Conservation (phyloP, 108 stramenopile genomes). For the Craspedostauros australis region DNA sequence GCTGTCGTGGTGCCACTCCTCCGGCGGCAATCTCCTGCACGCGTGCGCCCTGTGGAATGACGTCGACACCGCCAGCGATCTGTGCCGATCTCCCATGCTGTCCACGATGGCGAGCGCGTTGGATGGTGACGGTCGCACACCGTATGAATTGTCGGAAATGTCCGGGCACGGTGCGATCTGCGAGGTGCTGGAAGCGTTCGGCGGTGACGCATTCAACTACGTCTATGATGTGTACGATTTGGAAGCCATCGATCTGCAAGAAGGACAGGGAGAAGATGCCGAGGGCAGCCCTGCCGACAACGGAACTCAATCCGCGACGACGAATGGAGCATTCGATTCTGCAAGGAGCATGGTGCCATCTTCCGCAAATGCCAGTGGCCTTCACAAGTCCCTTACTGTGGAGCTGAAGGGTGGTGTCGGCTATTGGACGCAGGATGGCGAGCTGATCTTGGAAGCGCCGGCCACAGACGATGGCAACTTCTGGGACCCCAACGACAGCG, state of each 20-base stretch:
- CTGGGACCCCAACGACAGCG: not conserved
- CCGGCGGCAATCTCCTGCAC: slow-evolving; percentile 32
- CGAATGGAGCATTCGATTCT: slow-evolving; percentile 1
- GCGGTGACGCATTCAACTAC: slow-evolving; percentile 34
- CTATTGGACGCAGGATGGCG: slow-evolving; percentile 68
- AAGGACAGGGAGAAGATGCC: not conserved
- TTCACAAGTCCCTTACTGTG: slow-evolving; percentile 16
- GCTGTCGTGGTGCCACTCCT: slow-evolving; percentile 20
- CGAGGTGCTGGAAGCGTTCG: slow-evolving; percentile 35
- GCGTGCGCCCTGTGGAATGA: slow-evolving; percentile 46
- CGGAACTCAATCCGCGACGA: not conserved
- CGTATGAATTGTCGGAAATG: slow-evolving; percentile 39
- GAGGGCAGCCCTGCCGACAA: not conserved
- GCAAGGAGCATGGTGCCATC: not conserved
- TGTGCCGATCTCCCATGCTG: slow-evolving; percentile 4
- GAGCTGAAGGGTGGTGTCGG: slow-evolving; percentile 63
- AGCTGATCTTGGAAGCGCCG: slow-evolving; percentile 47
- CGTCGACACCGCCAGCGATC: slow-evolving; percentile 19
- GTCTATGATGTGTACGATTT: slow-evolving; percentile 38
- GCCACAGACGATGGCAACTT: slow-evolving; percentile 3
- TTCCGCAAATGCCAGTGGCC: not conserved
- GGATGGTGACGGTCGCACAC: slow-evolving; percentile 36
- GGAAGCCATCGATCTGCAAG: slow-evolving; percentile 10
- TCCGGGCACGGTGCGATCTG: slow-evolving; percentile 30
- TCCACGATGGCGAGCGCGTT: slow-evolving; percentile 9